Conservation (phyloP, 1,139 yeast species). For the Casaregolazyma suthepensis region DNA sequence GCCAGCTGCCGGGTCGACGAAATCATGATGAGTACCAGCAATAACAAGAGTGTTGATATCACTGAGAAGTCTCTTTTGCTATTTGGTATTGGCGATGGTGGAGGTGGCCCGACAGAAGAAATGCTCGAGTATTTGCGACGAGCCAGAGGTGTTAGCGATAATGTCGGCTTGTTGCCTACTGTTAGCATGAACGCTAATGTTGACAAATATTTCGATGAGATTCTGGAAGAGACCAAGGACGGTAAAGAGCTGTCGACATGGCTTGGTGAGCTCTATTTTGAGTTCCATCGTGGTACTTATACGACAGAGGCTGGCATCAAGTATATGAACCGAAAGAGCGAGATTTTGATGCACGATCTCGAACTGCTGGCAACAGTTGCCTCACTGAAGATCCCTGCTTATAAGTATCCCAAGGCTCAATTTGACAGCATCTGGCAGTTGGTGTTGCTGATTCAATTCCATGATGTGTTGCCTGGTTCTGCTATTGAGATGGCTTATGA, state of each 20-base stretch:
- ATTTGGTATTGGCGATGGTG: constrained; percentile 94
- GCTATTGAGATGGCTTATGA: constrained; percentile 93
- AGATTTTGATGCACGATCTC: constrained; percentile 69
- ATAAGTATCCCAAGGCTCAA: constrained; percentile 63
- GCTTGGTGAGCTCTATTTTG: constrained; percentile 88
- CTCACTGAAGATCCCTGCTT: constrained; percentile 46
- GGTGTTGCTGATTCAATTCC: constrained; percentile 85
- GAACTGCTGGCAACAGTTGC: constrained; percentile 75
- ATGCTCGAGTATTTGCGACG: constrained; percentile 87
- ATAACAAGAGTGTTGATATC: constrained; percentile 72
- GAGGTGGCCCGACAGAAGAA: constrained; percentile 91
- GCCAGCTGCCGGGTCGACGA: constrained; percentile 88
- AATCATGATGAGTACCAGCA: constrained; percentile 65
- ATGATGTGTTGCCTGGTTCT: constrained; percentile 94
- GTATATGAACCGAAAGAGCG: constrained; percentile 65
- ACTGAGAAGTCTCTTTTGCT: constrained; percentile 66
- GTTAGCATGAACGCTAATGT: constrained; percentile 40
- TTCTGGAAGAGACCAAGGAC: constrained; percentile 49
- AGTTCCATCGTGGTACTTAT: constrained; percentile 92
- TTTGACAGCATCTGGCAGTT: constrained; percentile 79
- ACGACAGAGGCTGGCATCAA: constrained; percentile 84
- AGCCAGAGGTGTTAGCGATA: constrained; percentile 75
- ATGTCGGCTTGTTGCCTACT: constrained; percentile 67
- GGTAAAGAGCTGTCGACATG: constrained; percentile 71
- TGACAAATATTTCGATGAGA: constrained; percentile 31